Evolutionary conservation across 805 yeast genomes (phyloP).

Genomic region (Hanseniaspora vineae): DNA sequence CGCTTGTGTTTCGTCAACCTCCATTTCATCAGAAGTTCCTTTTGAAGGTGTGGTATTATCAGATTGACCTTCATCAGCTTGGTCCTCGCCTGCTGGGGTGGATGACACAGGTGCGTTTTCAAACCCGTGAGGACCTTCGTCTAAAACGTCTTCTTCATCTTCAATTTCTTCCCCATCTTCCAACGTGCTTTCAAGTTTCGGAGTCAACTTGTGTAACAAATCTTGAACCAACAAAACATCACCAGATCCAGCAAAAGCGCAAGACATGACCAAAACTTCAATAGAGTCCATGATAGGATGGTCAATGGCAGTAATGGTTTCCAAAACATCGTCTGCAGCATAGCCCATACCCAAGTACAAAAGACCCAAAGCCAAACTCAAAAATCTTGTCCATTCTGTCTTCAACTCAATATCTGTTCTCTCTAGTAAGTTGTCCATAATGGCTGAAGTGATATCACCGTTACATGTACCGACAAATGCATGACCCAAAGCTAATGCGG

Average conservation of each 20-base stretch:
- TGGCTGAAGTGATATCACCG: slow-evolving; percentile 88
- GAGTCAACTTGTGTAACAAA: slow-evolving; percentile 75
- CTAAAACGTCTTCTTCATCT: slow-evolving; percentile 32
- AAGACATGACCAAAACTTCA: slow-evolving; percentile 78
- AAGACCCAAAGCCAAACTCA: slow-evolving; percentile 85
- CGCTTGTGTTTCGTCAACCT: slow-evolving; percentile 15
- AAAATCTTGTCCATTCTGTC: slow-evolving; percentile 77
- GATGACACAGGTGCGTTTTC: slow-evolving; percentile 9
- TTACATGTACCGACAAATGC: slow-evolving; percentile 92
- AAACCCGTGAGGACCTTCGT: slow-evolving; percentile 23
- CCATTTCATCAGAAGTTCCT: slow-evolving; percentile 28
- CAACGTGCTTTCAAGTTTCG: slow-evolving; percentile 46
- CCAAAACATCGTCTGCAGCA: slow-evolving; percentile 86
- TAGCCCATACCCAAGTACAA: slow-evolving; percentile 89
- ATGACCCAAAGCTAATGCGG: slow-evolving; percentile 88
- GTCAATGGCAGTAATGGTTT: slow-evolving; percentile 87
- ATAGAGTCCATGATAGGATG: slow-evolving; percentile 86
- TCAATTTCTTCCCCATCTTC: slow-evolving; percentile 47
- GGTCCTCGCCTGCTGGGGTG: slow-evolving; percentile 21
- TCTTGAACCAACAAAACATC: slow-evolving; percentile 91
- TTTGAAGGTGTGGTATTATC: slow-evolving; percentile 16
- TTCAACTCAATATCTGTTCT: slow-evolving; percentile 66
- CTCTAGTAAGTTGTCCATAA: slow-evolving; percentile 80
- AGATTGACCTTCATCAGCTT: slow-evolving; percentile 10
- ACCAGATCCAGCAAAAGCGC: slow-evolving; percentile 97